Conservation (phyloP, 2,329 filamentous ascomycete species). For the Annulohypoxylon truncatum region DNA sequence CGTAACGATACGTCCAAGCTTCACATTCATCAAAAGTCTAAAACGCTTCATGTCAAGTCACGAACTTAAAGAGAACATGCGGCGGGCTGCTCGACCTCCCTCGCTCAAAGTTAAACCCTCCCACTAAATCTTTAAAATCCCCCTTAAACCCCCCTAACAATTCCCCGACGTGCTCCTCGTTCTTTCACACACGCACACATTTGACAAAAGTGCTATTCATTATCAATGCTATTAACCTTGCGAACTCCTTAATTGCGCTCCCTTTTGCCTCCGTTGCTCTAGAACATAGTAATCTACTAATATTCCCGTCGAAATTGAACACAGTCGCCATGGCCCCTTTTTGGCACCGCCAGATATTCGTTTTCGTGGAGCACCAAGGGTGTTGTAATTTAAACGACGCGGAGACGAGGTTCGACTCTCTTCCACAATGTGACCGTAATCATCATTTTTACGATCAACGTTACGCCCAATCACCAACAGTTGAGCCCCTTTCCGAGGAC, state of each 20-base stretch:
- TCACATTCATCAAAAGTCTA: no score
- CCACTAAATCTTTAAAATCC: background rate
- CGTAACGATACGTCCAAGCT: no score
- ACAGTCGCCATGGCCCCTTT: slow-evolving; percentile 10
- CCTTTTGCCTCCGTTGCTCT: background rate
- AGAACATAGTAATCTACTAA: slow-evolving; percentile 5
- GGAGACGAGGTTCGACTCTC: background rate
- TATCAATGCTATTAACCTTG: no score
- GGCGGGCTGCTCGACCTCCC: no score
- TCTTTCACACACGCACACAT: no score
- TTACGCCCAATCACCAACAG: slow-evolving; percentile 18
- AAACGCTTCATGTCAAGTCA: no score
- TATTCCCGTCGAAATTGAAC: background rate
- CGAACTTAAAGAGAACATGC: no score
- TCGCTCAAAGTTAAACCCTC: background rate
- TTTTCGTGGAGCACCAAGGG: no score
- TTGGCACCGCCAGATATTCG: slow-evolving; percentile 2
- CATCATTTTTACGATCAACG: slow-evolving; percentile 11
- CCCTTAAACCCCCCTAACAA: background rate
- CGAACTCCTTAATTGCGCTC: no score
- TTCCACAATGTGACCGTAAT: background rate
- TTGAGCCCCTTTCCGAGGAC: slow-evolving; percentile 5
- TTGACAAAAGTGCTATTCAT: no score
- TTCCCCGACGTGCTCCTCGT: background rate
- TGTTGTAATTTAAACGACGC: background rate